Evolutionary conservation across 257 asterid genomes (phyloP).

Genomic region (Solanum piurae): DNA sequence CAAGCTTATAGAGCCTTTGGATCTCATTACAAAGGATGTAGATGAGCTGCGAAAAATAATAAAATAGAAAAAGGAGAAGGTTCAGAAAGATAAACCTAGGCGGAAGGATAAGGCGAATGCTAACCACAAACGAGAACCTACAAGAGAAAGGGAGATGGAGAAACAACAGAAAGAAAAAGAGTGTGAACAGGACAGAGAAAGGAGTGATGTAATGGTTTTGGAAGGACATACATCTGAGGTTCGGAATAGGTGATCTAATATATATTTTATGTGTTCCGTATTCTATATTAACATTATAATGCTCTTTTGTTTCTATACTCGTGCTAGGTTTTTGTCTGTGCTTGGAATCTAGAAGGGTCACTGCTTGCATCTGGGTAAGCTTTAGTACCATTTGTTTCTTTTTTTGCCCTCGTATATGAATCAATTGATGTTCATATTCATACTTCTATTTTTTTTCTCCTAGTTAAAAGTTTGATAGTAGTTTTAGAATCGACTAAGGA

Average conservation of each 20-base stretch:
- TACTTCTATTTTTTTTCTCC: too few relatives aligned
- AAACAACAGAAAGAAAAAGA: too few relatives aligned
- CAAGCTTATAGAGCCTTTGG: slow-evolving; percentile 76
- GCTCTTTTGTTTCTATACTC: not conserved
- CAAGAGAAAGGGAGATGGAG: too few relatives aligned
- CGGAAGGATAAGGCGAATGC: slow-evolving; percentile 14
- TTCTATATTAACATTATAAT: not conserved
- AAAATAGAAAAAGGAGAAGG: slow-evolving; percentile 61
- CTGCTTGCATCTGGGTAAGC: slow-evolving; percentile 97
- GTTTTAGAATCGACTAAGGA: too few relatives aligned
- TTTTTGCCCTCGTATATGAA: not conserved
- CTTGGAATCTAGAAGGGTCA: slow-evolving; percentile 84
- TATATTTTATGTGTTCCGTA: not conserved
- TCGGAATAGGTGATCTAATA: not conserved
- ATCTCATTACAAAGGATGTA: slow-evolving; percentile 79
- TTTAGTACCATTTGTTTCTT: not conserved
- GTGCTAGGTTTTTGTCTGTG: slow-evolving; percentile 89
- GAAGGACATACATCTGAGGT: slow-evolving; percentile 99
- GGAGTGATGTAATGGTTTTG: slow-evolving; percentile 51
- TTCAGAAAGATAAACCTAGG: slow-evolving; percentile 20
- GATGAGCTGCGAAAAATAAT: slow-evolving; percentile 60
- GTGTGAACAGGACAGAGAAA: too few relatives aligned
- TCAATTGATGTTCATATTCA: not conserved
- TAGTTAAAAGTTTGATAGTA: too few relatives aligned
- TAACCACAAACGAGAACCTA: slow-evolving; percentile 9